These are phyloP conservation scores for Bryopsis sp. DNA, from an alignment of 139 green algal genomes.

Conservation along the genomic window DNA sequence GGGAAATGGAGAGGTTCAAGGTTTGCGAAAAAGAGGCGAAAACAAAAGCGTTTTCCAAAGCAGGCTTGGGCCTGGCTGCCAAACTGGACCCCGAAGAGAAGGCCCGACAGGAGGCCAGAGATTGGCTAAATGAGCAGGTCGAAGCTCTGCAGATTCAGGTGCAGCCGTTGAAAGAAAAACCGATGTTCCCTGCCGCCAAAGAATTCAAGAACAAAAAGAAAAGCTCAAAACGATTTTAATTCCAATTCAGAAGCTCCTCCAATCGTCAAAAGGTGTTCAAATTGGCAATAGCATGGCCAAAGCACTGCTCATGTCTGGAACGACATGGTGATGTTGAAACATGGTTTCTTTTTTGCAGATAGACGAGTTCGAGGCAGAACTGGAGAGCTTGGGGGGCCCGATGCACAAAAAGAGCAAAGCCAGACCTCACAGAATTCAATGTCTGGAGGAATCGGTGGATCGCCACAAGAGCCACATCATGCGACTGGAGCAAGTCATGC, in stretches of 20 bases:
- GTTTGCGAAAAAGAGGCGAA: constrained; percentile 93
- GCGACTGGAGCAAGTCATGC: constrained; percentile 71
- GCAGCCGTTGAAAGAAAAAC: constrained; percentile 3
- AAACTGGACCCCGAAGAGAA: constrained; percentile 80
- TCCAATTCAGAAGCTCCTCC: constrained; percentile 1
- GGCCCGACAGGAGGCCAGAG: constrained; percentile 65
- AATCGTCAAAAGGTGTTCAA: too few species aligned
- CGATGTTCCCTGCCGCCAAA: not conserved
- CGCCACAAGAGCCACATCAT: constrained; percentile 75
- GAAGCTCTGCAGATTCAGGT: constrained; percentile 64
- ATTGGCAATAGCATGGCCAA: not conserved
- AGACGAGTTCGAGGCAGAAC: constrained; percentile 86
- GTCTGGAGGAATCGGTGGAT: constrained; percentile 43
- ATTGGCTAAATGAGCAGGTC: constrained; percentile 86
- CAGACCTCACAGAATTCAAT: constrained; percentile 28
- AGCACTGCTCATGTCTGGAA: not conserved
- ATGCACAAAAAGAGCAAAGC: constrained; percentile 65
- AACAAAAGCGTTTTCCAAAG: constrained; percentile 89
- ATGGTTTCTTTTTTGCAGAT: constrained; percentile 57
- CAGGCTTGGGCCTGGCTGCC: constrained; percentile 54
- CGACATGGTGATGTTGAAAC: not conserved
- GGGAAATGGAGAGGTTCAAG: constrained; percentile 98
- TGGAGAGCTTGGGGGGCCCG: constrained; percentile 61
- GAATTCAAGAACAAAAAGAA: too few species aligned
- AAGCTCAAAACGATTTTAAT: too few species aligned